Evolutionary conservation across 2,329 filamentous ascomycete genomes (phyloP).

Genomic region (Reticulascus tulasneorum): DNA sequence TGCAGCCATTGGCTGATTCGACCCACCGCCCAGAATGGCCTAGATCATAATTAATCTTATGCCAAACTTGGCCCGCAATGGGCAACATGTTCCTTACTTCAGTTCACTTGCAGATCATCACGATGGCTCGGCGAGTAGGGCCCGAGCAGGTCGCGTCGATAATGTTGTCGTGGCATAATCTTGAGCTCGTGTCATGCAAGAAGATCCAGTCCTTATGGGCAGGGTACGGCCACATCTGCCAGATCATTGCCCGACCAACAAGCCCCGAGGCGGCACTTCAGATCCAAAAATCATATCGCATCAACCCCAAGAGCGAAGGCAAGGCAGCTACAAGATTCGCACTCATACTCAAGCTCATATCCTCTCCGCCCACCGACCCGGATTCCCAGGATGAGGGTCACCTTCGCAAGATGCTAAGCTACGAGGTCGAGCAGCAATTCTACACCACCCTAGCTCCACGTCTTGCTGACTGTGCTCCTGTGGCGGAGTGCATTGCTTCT

Average conservation of each 20-base stretch:
- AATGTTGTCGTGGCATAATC: constrained; percentile 33
- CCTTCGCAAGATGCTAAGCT: constrained; percentile 61
- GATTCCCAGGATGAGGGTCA: constrained; percentile 52
- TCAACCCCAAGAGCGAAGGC: too few relatives aligned
- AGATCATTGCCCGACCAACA: constrained; percentile 39
- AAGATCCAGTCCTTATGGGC: constrained; percentile 45
- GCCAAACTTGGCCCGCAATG: too few relatives aligned
- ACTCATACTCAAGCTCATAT: constrained; percentile 59
- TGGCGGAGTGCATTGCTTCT: constrained; percentile 48
- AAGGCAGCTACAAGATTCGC: too few relatives aligned
- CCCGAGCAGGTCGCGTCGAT: constrained; percentile 31
- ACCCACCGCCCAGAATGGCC: too few relatives aligned
- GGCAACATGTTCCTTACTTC: too few relatives aligned
- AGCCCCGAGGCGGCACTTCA: constrained; percentile 15
- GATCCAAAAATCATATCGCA: constrained; percentile 22
- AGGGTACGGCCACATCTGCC: constrained; percentile 53
- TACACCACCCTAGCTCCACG: constrained; percentile 52
- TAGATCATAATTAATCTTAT: too few relatives aligned
- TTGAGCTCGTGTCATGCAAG: constrained; percentile 34
- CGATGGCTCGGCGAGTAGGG: too few relatives aligned
- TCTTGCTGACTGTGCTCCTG: constrained; percentile 37
- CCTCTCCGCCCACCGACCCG: constrained; percentile 40
- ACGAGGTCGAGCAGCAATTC: constrained; percentile 64
- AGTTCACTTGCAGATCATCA: too few relatives aligned
- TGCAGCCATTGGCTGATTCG: too few relatives aligned